These are phyloP conservation scores for Filosporella fistucella DNA, from an alignment of 495 filamentous ascomycete species.

Conservation along the genomic window DNA sequence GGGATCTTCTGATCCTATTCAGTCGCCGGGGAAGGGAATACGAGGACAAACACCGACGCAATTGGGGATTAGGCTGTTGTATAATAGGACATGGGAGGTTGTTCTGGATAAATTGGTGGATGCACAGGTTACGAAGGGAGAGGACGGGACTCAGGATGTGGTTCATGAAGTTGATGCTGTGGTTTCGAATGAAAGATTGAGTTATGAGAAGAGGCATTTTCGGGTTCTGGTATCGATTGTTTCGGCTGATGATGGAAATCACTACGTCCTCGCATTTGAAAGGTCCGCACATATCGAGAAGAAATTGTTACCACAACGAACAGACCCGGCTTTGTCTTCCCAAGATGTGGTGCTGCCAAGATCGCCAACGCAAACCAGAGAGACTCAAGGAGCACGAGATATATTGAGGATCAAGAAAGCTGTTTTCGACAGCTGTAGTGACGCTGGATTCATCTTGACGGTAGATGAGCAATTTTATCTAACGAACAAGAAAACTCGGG, in stretches of 20 bases:
- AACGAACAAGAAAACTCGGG: constrained; percentile 4
- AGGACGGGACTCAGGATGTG: not conserved
- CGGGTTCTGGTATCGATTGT: constrained; percentile 6
- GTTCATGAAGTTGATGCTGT: constrained; percentile 6
- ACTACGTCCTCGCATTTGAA: constrained; percentile 8
- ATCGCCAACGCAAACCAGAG: not conserved
- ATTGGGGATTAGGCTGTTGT: constrained; percentile 5
- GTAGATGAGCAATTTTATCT: constrained; percentile 7
- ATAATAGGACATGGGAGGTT: not conserved
- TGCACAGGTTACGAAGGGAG: not conserved
- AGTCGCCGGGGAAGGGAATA: not conserved
- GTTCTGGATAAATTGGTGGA: constrained; percentile 2
- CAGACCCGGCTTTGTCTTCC: not conserved
- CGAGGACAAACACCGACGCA: not conserved
- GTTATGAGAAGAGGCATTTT: constrained; percentile 2
- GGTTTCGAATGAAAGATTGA: not conserved
- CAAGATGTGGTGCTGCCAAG: not conserved
- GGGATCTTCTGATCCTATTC: constrained; percentile 2
- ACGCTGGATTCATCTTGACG: constrained; percentile 6
- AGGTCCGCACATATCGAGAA: not conserved
- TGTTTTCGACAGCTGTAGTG: constrained; percentile 7
- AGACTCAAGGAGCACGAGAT: not conserved
- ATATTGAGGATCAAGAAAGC: constrained; percentile 8
- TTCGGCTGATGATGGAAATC: constrained; percentile 4
- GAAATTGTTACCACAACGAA: not conserved